Evolutionary conservation across 2,329 filamentous ascomycete species (phyloP).

Genomic region (Colletotrichum sp.): DNA sequence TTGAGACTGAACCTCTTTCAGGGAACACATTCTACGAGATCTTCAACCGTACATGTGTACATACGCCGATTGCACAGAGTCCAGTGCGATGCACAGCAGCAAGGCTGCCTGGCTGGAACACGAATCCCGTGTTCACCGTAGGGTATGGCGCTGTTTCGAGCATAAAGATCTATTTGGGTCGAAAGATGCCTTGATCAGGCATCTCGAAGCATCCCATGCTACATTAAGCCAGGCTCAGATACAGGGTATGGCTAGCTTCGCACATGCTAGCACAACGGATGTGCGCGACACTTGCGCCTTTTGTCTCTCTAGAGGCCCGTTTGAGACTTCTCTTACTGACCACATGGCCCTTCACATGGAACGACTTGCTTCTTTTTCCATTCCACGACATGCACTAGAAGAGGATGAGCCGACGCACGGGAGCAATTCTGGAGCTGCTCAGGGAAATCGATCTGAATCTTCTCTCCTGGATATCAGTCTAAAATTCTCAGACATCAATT

Average conservation of each 20-base stretch:
- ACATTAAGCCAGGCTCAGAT: not conserved
- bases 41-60: slow-evolving; percentile 3
- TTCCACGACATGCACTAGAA: no score
- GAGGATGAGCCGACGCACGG: no score
- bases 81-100: not conserved
- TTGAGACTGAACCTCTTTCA: not conserved
- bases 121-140: not conserved
- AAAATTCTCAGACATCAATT: no score
- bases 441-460: no score
- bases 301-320: not conserved
- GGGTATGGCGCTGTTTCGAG: not conserved
- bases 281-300: not conserved
- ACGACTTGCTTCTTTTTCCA: not conserved
- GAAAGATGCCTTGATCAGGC: not conserved
- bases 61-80: not conserved
- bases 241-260: not conserved
- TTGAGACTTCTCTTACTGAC: not conserved
- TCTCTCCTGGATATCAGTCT: no score
- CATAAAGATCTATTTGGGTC: not conserved
- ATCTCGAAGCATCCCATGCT: not conserved
- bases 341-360: slow-evolving; percentile 5
- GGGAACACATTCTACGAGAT: not conserved
- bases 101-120: not conserved
- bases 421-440: no score
- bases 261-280: not conserved